A percentile compares a stretch with the other conserved stretches of the same genome.
These are phyloP conservation scores for Neurospora sublineolata DNA, from an alignment of 495 filamentous ascomycete genomes.

Conservation along the genomic window DNA sequence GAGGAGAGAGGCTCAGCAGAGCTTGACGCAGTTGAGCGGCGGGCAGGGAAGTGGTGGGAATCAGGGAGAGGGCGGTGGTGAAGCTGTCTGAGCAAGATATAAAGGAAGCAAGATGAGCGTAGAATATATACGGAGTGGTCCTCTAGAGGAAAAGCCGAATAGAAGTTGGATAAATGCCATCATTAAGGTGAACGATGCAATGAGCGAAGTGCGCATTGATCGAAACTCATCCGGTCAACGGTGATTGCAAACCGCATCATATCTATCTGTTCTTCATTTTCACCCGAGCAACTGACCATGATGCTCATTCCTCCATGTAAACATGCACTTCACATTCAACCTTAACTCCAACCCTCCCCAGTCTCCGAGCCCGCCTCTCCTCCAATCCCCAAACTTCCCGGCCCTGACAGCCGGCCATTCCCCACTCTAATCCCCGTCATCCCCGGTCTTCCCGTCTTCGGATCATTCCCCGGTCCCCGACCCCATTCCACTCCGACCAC, in stretches of 20 bases:
- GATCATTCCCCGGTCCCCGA: background rate
- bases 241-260: no score
- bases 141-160: background rate
- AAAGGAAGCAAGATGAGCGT: background rate
- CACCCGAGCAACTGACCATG: no score
- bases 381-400: no score
- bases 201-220: background rate
- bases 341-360: no score
- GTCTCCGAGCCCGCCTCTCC: no score
- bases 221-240: background rate
- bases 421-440: background rate
- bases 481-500: background rate
- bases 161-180: background rate
- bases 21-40: background rate
- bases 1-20: constrained; percentile 35
- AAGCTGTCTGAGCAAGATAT: background rate
- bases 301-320: no score
- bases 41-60: background rate
- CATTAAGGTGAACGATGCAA: background rate
- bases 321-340: no score
- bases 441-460: background rate
- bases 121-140: background rate
- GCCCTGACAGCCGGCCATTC: background rate
- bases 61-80: background rate
- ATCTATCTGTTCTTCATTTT: no score